These are phyloP conservation scores for Aspergillus cejpii DNA, from an alignment of 2,329 filamentous ascomycete species.

Conservation along the genomic window DNA sequence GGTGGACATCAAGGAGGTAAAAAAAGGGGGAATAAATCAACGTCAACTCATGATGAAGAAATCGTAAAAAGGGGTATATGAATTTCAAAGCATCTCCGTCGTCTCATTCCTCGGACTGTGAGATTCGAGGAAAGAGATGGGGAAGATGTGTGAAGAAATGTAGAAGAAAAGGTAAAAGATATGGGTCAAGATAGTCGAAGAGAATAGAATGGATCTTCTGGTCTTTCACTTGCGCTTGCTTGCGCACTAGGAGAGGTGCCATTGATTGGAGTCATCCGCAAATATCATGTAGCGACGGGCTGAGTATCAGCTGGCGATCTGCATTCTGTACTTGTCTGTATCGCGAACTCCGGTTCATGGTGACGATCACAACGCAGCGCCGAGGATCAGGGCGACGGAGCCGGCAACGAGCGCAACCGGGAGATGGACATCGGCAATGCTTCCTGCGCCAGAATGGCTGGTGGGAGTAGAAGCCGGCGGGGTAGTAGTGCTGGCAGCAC, in stretches of 20 bases:
- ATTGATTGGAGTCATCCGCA: neutral
- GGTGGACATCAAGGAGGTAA: constrained; percentile 2
- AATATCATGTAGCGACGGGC: neutral
- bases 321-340: neutral
- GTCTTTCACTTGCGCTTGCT: neutral
- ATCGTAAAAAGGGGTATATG: constrained; percentile 19
- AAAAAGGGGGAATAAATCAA: constrained; percentile 15
- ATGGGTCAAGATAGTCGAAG: constrained; percentile 11
- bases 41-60: constrained; percentile 31
- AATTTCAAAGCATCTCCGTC: constrained; percentile 19
- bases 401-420: constrained; percentile 33
- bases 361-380: constrained; percentile 8
- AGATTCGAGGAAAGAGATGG: constrained; percentile 3
- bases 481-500: constrained; percentile 16
- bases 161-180: constrained; percentile 13
- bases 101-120: constrained; percentile 4
- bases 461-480: constrained; percentile 15
- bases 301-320: too few relatives aligned
- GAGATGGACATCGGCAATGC: constrained; percentile 19
- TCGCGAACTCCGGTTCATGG: neutral
- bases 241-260: neutral
- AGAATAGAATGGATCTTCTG: constrained; percentile 11
- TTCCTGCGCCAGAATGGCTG: constrained; percentile 15
- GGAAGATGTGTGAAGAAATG: constrained; percentile 18
- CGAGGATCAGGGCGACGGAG: constrained; percentile 35